Evolutionary conservation across 441 rosid genomes (phyloP), one percentile per base, ranked within the genome.

Genomic region (Corymbia calophylla): DNA sequence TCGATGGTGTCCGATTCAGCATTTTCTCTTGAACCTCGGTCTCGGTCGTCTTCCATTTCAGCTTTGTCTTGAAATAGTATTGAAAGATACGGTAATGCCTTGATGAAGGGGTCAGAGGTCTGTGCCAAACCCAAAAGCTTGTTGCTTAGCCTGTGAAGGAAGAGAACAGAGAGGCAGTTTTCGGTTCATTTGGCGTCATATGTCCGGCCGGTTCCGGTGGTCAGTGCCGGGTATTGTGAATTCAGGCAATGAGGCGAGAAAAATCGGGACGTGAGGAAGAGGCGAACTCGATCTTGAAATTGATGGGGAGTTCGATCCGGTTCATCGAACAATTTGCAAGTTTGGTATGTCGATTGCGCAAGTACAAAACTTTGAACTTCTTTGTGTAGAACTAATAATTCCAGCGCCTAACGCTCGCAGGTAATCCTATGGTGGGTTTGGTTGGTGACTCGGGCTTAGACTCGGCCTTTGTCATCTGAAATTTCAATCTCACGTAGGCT

Each of bases 181-280:
- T 21, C 14, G 3, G 29, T 44, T 73, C 29, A 23, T 39, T 73
- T 73, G 84, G 29, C 11, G 17, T 39, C 27, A 4, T 35, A 21
- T 35, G 11, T 73, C 5, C 9, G 9, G 9, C 49, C 9, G 16
- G 14, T 3, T 7, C 16, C 25, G 16, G 23, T 9, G 29, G 49
- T 39, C 7, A 47, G 82, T 39, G 29, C 49, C 8, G 1, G 82
- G 82, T 10, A 73, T 73, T 39, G 23, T 39, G 82, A 73, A 39
- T 73, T 39, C 11, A 10, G 82, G 82, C 0, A 16, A 39, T 25
- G 23, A 21, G 82, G 4, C 21, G 3, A 39, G 49, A 23, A 39
- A 73, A 21, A 73, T 39, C 0, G 2, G 82, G 82, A 6, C 0
- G 9, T 0, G 15, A 70, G 48, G 27, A 35, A 70, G 82, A 39